Evolutionary conservation across 768 basidiomycete genomes (phyloP).

Genomic region (Coprinopsis cinerea): DNA sequence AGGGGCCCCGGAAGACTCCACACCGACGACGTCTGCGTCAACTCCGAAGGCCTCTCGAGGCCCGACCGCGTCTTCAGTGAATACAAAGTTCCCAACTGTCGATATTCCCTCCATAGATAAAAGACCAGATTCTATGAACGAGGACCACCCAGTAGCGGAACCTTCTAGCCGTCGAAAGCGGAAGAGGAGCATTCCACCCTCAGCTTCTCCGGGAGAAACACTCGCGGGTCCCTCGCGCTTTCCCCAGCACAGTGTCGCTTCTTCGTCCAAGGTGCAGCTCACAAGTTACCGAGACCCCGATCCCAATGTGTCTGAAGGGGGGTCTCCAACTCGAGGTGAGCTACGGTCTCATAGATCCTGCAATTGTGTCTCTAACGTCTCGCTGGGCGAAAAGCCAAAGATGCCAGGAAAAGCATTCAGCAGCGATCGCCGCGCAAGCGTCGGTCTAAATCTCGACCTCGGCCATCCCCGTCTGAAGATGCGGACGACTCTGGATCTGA

Average conservation of each 20-base stretch:
- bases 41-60: no score
- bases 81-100: not conserved
- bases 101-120: not conserved
- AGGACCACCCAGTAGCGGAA: not conserved
- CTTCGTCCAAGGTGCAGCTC: slow-evolving; percentile 6
- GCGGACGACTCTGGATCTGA: not conserved
- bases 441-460: slow-evolving; percentile 10
- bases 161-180: slow-evolving; percentile 16
- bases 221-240: not conserved
- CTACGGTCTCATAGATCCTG: not conserved
- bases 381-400: slow-evolving; percentile 3
- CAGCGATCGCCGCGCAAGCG: slow-evolving; percentile 7
- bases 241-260: not conserved
- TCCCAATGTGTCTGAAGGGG: not conserved
- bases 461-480: not conserved
- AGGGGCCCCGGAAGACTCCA: no score
- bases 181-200: slow-evolving; percentile 16
- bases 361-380: not conserved
- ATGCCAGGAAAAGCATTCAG: slow-evolving; percentile 3
- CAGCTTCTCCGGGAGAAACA: not conserved
- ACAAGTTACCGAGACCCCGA: not conserved
- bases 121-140: not conserved
- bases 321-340: not conserved
- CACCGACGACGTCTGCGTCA: no score
- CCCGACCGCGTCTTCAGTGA: no score